These are phyloP conservation scores for Pichia sp. DNA, from an alignment of 1,139 yeast genomes.

Conservation along the genomic window DNA sequence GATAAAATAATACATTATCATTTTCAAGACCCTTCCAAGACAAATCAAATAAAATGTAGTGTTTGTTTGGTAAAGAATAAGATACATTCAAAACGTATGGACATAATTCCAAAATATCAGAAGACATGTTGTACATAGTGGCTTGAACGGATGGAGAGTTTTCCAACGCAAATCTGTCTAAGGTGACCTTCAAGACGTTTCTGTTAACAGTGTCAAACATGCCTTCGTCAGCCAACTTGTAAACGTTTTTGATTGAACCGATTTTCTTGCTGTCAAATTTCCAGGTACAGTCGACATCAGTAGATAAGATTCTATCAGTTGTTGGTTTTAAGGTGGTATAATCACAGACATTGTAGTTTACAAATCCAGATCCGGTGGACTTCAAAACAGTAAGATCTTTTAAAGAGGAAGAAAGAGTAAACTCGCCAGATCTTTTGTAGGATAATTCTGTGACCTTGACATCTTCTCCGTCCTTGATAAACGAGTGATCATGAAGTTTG, in stretches of 20 bases:
- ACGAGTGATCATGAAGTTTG: slow-evolving; percentile 71
- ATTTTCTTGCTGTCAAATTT: slow-evolving; percentile 47
- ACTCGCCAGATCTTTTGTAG: slow-evolving; percentile 41
- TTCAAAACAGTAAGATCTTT: slow-evolving; percentile 82
- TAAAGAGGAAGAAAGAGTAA: slow-evolving; percentile 58
- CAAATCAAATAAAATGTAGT: slow-evolving; percentile 72
- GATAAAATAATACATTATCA: slow-evolving; percentile 79
- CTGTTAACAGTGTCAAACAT: slow-evolving; percentile 49
- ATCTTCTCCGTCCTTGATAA: slow-evolving; percentile 78
- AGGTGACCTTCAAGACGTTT: slow-evolving; percentile 57
- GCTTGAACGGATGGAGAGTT: slow-evolving; percentile 91
- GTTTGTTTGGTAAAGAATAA: slow-evolving; percentile 83
- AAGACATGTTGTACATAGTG: slow-evolving; percentile 88
- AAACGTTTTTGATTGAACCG: slow-evolving; percentile 42
- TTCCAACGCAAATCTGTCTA: slow-evolving; percentile 74
- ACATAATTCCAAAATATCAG: slow-evolving; percentile 53
- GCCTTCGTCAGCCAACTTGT: slow-evolving; percentile 48
- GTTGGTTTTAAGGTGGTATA: slow-evolving; percentile 83
- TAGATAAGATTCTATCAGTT: slow-evolving; percentile 74
- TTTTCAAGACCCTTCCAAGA: slow-evolving; percentile 78
- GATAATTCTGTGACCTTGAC: slow-evolving; percentile 53
- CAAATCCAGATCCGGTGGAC: slow-evolving; percentile 91
- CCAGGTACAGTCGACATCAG: slow-evolving; percentile 79
- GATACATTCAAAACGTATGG: slow-evolving; percentile 54
- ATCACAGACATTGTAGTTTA: slow-evolving; percentile 79